Conservation (phyloP, 495 filamentous ascomycete genomes). For the Ramalina peruviana region DNA sequence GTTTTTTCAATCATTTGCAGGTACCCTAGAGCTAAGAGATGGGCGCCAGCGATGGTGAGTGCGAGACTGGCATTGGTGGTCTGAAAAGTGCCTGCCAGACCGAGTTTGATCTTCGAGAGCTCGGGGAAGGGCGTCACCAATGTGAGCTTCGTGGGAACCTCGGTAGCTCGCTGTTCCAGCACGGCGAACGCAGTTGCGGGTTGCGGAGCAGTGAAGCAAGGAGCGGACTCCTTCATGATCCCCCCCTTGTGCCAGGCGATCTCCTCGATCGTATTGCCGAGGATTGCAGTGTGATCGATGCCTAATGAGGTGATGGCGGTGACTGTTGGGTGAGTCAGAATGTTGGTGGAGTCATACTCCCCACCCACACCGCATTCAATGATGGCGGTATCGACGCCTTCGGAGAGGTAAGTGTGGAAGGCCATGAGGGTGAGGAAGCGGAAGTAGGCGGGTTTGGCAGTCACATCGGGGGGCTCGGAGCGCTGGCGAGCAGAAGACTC, state of each 20-base stretch:
- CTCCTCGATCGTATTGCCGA: slow-evolving; percentile 72
- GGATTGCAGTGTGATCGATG: slow-evolving; percentile 71
- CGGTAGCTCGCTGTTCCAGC: slow-evolving; percentile 52
- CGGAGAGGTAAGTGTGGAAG: slow-evolving; percentile 70
- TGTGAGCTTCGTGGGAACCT: slow-evolving; percentile 45
- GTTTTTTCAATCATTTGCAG: background rate
- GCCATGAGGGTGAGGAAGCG: slow-evolving; percentile 83
- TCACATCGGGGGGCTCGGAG: slow-evolving; percentile 15
- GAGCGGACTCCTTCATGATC: slow-evolving; percentile 62
- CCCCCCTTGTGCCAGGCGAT: slow-evolving; percentile 98
- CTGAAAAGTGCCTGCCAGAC: slow-evolving; percentile 70
- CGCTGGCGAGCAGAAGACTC: slow-evolving; percentile 32
- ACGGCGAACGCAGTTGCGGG: slow-evolving; percentile 50
- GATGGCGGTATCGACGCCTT: slow-evolving; percentile 67
- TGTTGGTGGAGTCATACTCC: slow-evolving; percentile 85
- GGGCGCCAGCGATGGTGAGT: slow-evolving; percentile 50
- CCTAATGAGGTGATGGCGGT: slow-evolving; percentile 72
- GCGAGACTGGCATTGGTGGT: slow-evolving; percentile 77
- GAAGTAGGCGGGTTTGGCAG: slow-evolving; percentile 71
- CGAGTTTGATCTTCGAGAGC: slow-evolving; percentile 51
- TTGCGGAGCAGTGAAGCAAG: slow-evolving; percentile 67
- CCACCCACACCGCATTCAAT: slow-evolving; percentile 93
- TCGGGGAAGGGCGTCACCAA: slow-evolving; percentile 31
- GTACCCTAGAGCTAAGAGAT: slow-evolving; percentile 14
- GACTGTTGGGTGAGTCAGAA: slow-evolving; percentile 60